Evolutionary conservation across 2,329 filamentous ascomycete genomes (phyloP).

Genomic region (Fusarium stilboides): DNA sequence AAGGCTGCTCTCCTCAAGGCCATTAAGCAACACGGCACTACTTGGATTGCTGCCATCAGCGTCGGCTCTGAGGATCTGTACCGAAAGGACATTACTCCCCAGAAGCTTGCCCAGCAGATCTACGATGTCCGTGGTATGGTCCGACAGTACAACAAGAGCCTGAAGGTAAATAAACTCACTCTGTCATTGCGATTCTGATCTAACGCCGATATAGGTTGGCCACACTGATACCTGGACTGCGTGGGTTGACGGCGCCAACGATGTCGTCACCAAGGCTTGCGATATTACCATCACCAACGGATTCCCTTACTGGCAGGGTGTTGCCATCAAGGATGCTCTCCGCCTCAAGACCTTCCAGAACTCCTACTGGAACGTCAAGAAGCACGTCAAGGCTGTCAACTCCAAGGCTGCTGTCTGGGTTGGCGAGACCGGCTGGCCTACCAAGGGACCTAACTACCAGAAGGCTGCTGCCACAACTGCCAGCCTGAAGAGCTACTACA

Average conservation of each 20-base stretch:
- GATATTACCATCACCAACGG: slow-evolving; percentile 47
- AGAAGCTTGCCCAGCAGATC: slow-evolving; percentile 46
- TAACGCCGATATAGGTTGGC: slow-evolving; percentile 36
- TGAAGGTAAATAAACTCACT: slow-evolving; percentile 27
- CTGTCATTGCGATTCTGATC: not conserved
- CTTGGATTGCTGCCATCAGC: slow-evolving; percentile 46
- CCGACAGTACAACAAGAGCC: slow-evolving; percentile 42
- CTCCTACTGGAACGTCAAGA: slow-evolving; percentile 42
- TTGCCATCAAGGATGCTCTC: slow-evolving; percentile 45
- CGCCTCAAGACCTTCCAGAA: slow-evolving; percentile 46
- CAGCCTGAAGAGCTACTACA: slow-evolving; percentile 42
- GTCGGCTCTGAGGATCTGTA: slow-evolving; percentile 48
- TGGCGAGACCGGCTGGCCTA: slow-evolving; percentile 47
- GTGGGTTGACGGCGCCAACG: slow-evolving; percentile 46
- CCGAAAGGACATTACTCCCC: slow-evolving; percentile 43
- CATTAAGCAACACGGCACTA: slow-evolving; percentile 46
- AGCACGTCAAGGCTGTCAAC: slow-evolving; percentile 42
- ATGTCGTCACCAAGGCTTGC: slow-evolving; percentile 45
- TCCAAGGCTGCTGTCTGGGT: slow-evolving; percentile 42
- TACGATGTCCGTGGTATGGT: slow-evolving; percentile 49
- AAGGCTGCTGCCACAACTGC: slow-evolving; percentile 32
- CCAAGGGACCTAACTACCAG: slow-evolving; percentile 40
- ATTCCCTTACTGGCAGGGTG: slow-evolving; percentile 48
- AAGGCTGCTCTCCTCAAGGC: slow-evolving; percentile 46
- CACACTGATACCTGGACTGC: slow-evolving; percentile 48